These are phyloP conservation scores for Meyerozyma carpophila DNA, from an alignment of 1,139 yeast species.

Conservation along the genomic window DNA sequence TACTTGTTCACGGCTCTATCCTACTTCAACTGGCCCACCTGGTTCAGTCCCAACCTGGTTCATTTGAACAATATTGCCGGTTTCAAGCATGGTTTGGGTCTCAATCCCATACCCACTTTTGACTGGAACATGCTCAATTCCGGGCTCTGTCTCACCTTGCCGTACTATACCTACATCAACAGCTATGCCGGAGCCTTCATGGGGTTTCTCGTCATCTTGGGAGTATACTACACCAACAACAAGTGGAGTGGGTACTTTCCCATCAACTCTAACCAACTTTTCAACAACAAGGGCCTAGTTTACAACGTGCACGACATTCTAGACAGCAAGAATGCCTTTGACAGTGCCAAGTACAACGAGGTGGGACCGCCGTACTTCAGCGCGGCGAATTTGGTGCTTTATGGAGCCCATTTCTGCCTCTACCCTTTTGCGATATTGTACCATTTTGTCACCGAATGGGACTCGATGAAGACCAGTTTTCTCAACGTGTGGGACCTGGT, in stretches of 20 bases:
- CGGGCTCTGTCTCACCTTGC: conserved; percentile 7
- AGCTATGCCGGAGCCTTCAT: conserved; percentile 30
- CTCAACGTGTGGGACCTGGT: conserved; percentile 29
- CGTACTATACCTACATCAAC: conserved; percentile 32
- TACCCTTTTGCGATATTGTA: conserved; percentile 45
- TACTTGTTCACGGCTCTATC: conserved; percentile 38
- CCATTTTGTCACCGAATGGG: conserved; percentile 39
- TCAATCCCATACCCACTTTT: conserved; percentile 40
- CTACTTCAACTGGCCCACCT: conserved; percentile 45
- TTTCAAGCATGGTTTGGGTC: conserved; percentile 32
- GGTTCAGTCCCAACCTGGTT: conserved; percentile 38
- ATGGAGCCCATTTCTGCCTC: conserved; percentile 38
- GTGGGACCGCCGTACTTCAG: conserved; percentile 41
- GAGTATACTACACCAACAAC: conserved; percentile 32
- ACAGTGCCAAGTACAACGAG: conserved; percentile 22
- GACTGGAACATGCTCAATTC: conserved; percentile 40
- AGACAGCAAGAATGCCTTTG: conserved; percentile 26
- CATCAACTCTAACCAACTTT: conserved; percentile 33
- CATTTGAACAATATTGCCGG: conserved; percentile 38
- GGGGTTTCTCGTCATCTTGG: conserved; percentile 26
- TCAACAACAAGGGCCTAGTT: conserved; percentile 28
- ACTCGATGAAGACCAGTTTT: conserved; percentile 37
- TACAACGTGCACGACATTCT: conserved; percentile 31
- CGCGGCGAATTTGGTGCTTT: conserved; percentile 38
- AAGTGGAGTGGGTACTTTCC: conserved; percentile 39